These are phyloP conservation scores for Aspergillus fumigatus DNA, from an alignment of 2,329 filamentous ascomycete species.

Conservation along the genomic window DNA sequence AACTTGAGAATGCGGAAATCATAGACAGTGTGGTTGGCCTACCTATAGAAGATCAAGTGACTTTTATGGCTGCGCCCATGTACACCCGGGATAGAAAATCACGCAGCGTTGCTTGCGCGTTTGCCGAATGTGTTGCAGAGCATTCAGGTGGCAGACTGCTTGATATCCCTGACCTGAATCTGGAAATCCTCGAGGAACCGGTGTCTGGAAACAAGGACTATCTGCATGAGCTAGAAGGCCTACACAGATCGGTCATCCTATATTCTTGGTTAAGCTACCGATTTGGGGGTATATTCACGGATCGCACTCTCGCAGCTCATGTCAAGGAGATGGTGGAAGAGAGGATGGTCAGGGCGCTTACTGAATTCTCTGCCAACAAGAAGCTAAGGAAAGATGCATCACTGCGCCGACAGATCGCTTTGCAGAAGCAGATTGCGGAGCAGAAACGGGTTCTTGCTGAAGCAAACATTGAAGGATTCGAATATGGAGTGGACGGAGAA, in stretches of 20 bases:
- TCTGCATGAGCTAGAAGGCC: conserved; percentile 64
- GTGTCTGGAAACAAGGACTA: conserved; percentile 49
- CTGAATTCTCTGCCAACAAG: conserved; percentile 50
- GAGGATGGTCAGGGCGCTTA: conserved; percentile 63
- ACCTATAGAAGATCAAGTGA: conserved; percentile 67
- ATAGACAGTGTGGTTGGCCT: conserved; percentile 68
- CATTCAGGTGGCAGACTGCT: conserved; percentile 65
- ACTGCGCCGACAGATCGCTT: conserved; percentile 32
- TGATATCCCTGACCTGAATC: conserved; percentile 63
- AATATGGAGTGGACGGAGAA: conserved; percentile 8
- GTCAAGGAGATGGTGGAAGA: conserved; percentile 73
- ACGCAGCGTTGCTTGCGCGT: conserved; percentile 52
- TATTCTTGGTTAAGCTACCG: conserved; percentile 95
- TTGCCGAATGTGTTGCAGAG: conserved; percentile 66
- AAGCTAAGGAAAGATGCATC: conserved; percentile 37
- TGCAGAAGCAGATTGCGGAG: conserved; percentile 32
- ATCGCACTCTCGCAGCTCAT: conserved; percentile 70
- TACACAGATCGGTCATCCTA: conserved; percentile 77
- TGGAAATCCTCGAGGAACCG: conserved; percentile 66
- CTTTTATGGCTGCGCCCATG: conserved; percentile 68
- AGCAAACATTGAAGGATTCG: conserved; percentile 12
- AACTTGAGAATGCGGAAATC: conserved; percentile 63
- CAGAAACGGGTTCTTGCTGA: conserved; percentile 24
- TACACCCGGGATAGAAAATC: conserved; percentile 45
- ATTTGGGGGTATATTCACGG: conserved; percentile 73